phyloP scores from a whole-genome alignment of 106 monocot genomes.

The Posidonia australis region DNA sequence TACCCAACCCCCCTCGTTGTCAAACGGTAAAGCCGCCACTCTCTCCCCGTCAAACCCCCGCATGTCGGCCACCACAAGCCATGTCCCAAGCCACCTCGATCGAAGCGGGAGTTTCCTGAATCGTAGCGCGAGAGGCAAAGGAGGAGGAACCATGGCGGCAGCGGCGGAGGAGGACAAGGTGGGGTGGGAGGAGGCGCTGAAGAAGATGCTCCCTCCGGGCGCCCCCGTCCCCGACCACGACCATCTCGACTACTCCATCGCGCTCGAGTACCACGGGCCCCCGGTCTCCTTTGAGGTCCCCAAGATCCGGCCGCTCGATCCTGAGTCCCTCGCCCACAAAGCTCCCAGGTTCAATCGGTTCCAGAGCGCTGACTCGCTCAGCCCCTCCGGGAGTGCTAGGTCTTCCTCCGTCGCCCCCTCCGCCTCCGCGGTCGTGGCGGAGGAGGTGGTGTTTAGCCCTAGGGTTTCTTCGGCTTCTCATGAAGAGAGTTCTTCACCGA shows the following conservation, averaged over 20 bases:
- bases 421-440: not conserved
- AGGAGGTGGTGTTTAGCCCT: not conserved
- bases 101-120: too few relatives aligned
- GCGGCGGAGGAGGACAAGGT: slow-evolving; percentile 1
- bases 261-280: slow-evolving; percentile 22
- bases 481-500: not conserved
- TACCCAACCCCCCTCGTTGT: too few relatives aligned
- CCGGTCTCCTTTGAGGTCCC: slow-evolving; percentile 12
- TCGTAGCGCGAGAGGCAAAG: too few relatives aligned
- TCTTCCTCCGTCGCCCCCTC: slow-evolving; percentile 10
- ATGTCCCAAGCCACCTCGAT: too few relatives aligned
- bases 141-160: not conserved
- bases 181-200: slow-evolving; percentile 22
- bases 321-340: not conserved
- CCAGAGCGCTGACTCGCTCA: slow-evolving; percentile 6
- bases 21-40: too few relatives aligned
- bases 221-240: slow-evolving; percentile 40
- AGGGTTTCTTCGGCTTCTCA: not conserved
- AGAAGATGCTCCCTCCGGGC: slow-evolving; percentile 34
- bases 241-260: slow-evolving; percentile 46
- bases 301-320: slow-evolving; percentile 9
- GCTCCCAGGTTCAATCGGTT: slow-evolving; percentile 3
- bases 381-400: slow-evolving; percentile 6
- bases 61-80: too few relatives aligned
- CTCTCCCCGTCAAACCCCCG: too few relatives aligned